A percentile compares a stretch with the other conserved stretches of the same genome.
Conservation (phyloP, 2,329 filamentous ascomycete species). For the Malbranchea cinnamomea region DNA sequence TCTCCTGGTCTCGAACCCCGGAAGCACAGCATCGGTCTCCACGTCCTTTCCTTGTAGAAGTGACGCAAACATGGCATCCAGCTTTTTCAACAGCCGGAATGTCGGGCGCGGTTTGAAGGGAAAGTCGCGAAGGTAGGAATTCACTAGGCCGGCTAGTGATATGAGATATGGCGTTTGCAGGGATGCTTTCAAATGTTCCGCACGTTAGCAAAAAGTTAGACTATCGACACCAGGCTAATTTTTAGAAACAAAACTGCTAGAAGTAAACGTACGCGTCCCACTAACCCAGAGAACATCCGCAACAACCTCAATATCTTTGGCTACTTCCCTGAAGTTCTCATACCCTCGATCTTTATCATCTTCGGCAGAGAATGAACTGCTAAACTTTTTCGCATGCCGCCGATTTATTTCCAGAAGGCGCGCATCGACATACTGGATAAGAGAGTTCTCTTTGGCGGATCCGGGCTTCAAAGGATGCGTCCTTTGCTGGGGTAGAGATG, state of each 20-base stretch:
- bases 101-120: slow-evolving; percentile 51
- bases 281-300: slow-evolving; percentile 75
- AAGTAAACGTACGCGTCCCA: slow-evolving; percentile 55
- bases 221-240: slow-evolving; percentile 1
- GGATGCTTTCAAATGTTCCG: slow-evolving; percentile 51
- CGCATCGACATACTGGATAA: slow-evolving; percentile 43
- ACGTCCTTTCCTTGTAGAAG: slow-evolving; percentile 54
- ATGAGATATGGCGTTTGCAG: slow-evolving; percentile 76
- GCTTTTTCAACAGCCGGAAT: slow-evolving; percentile 57
- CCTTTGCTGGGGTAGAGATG: slow-evolving; percentile 37
- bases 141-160: slow-evolving; percentile 57
- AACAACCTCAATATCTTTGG: slow-evolving; percentile 56
- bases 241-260: not conserved
- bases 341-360: slow-evolving; percentile 36
- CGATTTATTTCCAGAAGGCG: slow-evolving; percentile 36
- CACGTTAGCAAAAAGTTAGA: slow-evolving; percentile 1
- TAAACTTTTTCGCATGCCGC: slow-evolving; percentile 38
- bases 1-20: slow-evolving; percentile 51
- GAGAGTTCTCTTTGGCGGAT: slow-evolving; percentile 41
- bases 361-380: slow-evolving; percentile 11
- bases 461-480: slow-evolving; percentile 38
- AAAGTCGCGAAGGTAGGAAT: slow-evolving; percentile 59
- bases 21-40: slow-evolving; percentile 48
- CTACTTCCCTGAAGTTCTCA: slow-evolving; percentile 52
- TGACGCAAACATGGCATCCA: slow-evolving; percentile 72